Percentiles rank a stretch among this genome's conserved stretches.
These are phyloP conservation scores for Talaromyces ruber DNA, from an alignment of 495 filamentous ascomycete genomes.

Conservation along the genomic window DNA sequence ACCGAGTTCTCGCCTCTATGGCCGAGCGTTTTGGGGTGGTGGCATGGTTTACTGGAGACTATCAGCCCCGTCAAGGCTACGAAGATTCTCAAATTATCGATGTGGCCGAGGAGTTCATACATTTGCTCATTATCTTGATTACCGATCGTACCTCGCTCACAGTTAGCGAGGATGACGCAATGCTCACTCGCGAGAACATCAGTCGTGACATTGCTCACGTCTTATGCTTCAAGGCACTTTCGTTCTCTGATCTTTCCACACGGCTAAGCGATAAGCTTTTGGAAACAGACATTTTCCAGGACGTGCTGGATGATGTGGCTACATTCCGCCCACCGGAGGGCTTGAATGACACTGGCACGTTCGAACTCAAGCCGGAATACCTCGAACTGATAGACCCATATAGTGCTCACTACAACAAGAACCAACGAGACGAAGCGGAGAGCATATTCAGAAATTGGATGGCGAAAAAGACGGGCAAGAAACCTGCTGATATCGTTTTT, in stretches of 20 bases:
- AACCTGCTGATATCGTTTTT: slow-evolving; percentile 78
- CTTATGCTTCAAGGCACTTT: slow-evolving; percentile 90
- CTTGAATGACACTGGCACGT: slow-evolving; percentile 82
- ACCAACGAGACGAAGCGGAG: slow-evolving; percentile 95
- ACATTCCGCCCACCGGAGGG: slow-evolving; percentile 86
- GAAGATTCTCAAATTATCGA: slow-evolving; percentile 85
- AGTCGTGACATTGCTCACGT: slow-evolving; percentile 86
- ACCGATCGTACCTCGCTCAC: slow-evolving; percentile 81
- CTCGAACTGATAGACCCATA: slow-evolving; percentile 88
- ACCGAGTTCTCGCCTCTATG: slow-evolving; percentile 77
- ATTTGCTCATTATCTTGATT: slow-evolving; percentile 81
- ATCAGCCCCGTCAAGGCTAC: slow-evolving; percentile 56
- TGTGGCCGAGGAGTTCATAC: slow-evolving; percentile 91
- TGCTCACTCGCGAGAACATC: slow-evolving; percentile 60
- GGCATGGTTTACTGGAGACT: slow-evolving; percentile 80
- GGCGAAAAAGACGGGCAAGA: slow-evolving; percentile 79
- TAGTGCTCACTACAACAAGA: slow-evolving; percentile 88
- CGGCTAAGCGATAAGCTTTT: slow-evolving; percentile 51
- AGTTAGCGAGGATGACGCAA: slow-evolving; percentile 55
- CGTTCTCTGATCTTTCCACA: slow-evolving; percentile 78
- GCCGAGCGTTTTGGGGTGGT: slow-evolving; percentile 86
- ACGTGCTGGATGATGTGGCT: slow-evolving; percentile 83
- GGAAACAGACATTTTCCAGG: slow-evolving; percentile 72
- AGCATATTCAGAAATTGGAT: slow-evolving; percentile 75
- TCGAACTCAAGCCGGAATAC: slow-evolving; percentile 80